These are phyloP conservation scores for Talaromyces sp. DNA, from an alignment of 2,329 filamentous ascomycete genomes.

Conservation along the genomic window DNA sequence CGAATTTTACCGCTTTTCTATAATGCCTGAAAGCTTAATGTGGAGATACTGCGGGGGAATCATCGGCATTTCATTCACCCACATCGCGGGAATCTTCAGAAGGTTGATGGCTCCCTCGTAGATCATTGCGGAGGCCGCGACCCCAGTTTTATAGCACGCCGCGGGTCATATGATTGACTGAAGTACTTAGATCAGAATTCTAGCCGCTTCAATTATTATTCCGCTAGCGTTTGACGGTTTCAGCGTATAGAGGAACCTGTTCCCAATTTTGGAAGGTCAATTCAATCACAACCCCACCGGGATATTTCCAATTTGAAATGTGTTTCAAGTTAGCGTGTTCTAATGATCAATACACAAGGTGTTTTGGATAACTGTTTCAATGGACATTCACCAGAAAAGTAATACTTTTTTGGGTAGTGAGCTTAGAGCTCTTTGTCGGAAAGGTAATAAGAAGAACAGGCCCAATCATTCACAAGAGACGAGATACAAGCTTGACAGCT, in stretches of 20 bases:
- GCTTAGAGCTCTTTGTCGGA: background rate
- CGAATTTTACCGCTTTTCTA: background rate
- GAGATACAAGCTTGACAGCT: background rate
- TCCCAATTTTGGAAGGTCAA: background rate
- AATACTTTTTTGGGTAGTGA: background rate
- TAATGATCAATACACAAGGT: background rate
- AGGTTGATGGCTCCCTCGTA: background rate
- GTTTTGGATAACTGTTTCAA: background rate
- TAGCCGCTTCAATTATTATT: background rate
- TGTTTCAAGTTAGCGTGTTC: too few species aligned
- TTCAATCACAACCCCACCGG: constrained; percentile 3
- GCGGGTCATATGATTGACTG: background rate
- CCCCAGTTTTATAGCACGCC: background rate
- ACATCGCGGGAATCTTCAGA: background rate
- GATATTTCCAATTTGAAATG: background rate
- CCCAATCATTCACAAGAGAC: background rate
- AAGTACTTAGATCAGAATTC: background rate
- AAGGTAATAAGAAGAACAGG: background rate
- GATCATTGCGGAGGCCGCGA: background rate
- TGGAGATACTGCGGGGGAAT: background rate
- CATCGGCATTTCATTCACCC: background rate
- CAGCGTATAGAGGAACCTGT: background rate
- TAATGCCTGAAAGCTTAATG: background rate
- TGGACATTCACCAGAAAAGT: background rate
- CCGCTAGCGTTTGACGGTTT: background rate